A percentile compares a stretch with the other conserved stretches of the same genome.
Evolutionary conservation across 2,329 filamentous ascomycete species (phyloP).

Genomic region (Fusarium sp.): DNA sequence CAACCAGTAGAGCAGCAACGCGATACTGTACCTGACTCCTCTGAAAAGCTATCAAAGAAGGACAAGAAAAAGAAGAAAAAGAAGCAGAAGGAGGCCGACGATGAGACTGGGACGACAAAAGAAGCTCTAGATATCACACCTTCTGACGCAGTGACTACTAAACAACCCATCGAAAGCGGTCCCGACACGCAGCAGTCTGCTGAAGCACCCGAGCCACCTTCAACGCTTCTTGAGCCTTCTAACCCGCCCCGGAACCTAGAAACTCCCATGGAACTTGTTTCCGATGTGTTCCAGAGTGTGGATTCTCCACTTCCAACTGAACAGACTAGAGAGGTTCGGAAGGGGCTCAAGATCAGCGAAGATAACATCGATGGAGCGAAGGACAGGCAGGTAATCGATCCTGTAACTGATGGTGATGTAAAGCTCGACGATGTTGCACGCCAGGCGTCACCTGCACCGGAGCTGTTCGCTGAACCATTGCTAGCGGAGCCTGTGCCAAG

Average conservation of each 20-base stretch:
- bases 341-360: not conserved
- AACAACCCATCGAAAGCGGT: not conserved
- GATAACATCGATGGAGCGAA: not conserved
- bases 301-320: not conserved
- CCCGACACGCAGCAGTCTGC: not conserved
- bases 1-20: not conserved
- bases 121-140: not conserved
- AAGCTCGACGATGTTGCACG: not conserved
- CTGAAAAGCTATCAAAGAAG: conserved; percentile 38
- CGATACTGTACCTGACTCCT: not conserved
- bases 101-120: not conserved
- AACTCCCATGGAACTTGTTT: not conserved
- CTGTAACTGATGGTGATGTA: not conserved
- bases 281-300: not conserved
- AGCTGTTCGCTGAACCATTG: not conserved
- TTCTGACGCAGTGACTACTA: not conserved
- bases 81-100: conserved; percentile 33
- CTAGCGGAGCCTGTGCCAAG: not conserved
- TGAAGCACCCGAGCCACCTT: not conserved
- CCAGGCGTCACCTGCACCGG: not conserved
- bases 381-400: not conserved
- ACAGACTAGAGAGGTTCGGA: not conserved
- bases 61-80: conserved; percentile 51
- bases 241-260: not conserved
- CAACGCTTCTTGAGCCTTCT: not conserved